Evolutionary conservation across 1,284 basidiomycete genomes (phyloP), one percentile per base, ranked within the genome.

Genomic region (Boletellus dicymbophilus): DNA sequence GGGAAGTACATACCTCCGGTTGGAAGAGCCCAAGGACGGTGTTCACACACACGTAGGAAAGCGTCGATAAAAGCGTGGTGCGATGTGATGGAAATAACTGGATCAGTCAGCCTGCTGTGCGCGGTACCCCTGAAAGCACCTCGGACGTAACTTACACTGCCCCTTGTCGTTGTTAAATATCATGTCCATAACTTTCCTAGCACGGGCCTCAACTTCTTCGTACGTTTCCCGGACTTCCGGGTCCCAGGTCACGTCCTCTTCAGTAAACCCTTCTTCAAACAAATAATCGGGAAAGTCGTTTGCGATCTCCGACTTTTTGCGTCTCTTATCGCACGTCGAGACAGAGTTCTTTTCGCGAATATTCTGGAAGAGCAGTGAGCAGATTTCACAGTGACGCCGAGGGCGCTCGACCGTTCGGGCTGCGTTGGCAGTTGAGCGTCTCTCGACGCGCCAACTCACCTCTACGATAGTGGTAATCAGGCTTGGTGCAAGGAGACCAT

Each of bases 271-370:
- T 0, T 72, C 65, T 60, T 95, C 90, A 50, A 93, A 81, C 5
- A 45, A 59, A 66, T 88, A 87, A 4, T 70, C 63, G 0, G 89
- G 88, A 62, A 88, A 94, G 6, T 77, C 69, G 0, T 60, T 54
- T 0, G 65, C 54, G 46, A 95, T 84, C 50, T 79, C 75, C 0
- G 81, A 75, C 53, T 75, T 73, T 1, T 75, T 72, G 16, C 75
- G 73, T 15, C 90, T 80, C 58, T 81, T 78, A 63, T 92, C 90
- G 62, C 88, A 91, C 0, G 85, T 88, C 55, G 90, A 88, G 1
- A 81, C 76, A 0, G 88, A 84, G 52, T 81, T 79, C 53, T 77
- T 73, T 65, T 92, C 90, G 16, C 88, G 78, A 37, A 79, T 75
- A 53, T 84, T 76, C 85, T 88, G 39, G 2, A 13, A 20, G 34